phyloP scores from a whole-genome alignment of 2,329 filamentous ascomycete genomes.

The Verticillium tricorpus region DNA sequence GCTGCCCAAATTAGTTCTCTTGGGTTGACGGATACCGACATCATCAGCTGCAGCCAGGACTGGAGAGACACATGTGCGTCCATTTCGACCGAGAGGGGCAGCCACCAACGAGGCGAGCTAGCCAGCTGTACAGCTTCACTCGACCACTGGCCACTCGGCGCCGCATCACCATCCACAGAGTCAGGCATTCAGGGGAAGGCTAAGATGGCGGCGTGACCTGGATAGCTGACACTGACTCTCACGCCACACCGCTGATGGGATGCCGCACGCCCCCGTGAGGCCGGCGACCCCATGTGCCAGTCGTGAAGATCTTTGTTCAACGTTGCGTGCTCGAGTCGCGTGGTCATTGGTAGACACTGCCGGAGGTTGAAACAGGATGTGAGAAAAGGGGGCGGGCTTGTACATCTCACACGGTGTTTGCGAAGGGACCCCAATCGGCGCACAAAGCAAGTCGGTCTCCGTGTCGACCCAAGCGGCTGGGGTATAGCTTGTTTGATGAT shows the following conservation, averaged over 20 bases:
- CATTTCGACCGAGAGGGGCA: not conserved
- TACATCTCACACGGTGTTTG: slow-evolving; percentile 12
- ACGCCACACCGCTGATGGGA: not conserved
- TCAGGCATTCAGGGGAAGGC: not conserved
- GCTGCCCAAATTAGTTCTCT: not conserved
- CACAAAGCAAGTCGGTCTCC: not conserved
- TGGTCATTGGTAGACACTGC: slow-evolving; percentile 3
- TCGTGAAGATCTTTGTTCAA: slow-evolving; percentile 12
- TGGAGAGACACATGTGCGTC: not conserved
- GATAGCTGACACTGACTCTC: not conserved
- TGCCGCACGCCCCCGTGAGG: not conserved
- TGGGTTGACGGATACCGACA: not conserved
- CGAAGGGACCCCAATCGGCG: not conserved
- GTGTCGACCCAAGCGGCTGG: not conserved
- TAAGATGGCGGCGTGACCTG: not conserved
- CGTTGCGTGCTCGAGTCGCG: slow-evolving; percentile 12
- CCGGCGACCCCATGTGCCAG: not conserved
- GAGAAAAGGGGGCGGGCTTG: slow-evolving; percentile 7
- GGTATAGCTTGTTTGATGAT: not conserved
- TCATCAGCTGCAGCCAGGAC: not conserved
- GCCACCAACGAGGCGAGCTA: not conserved
- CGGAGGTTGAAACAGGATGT: slow-evolving; percentile 10
- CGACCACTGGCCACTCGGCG: not conserved
- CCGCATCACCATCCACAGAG: not conserved
- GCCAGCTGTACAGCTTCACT: not conserved